Evolutionary conservation across 371 early-diverging fungal species (phyloP).

Genomic region (Syncephalastrum contaminatum): DNA sequence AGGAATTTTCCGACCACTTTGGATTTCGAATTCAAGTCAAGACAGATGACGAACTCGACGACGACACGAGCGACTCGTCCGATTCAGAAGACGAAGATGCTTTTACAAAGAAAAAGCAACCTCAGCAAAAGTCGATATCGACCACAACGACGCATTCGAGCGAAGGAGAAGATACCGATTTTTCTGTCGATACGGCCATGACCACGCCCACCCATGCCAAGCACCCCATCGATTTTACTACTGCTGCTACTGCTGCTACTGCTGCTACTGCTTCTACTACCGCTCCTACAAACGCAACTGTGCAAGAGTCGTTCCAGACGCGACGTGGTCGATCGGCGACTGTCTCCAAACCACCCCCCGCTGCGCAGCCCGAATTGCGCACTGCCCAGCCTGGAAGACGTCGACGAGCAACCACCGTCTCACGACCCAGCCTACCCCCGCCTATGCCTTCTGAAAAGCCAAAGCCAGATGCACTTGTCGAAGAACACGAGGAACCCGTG

Average conservation of each 20-base stretch:
- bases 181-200: conserved; percentile 33
- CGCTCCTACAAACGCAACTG: not conserved
- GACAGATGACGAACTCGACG: conserved; percentile 40
- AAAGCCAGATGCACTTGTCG: no score
- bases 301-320: not conserved
- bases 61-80: conserved; percentile 19
- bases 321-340: conserved; percentile 12
- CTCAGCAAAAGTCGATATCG: conserved; percentile 4
- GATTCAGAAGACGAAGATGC: conserved; percentile 1
- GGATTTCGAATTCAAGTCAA: conserved; percentile 42
- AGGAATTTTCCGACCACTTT: conserved; percentile 43
- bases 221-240: conserved; percentile 1
- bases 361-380: conserved; percentile 1
- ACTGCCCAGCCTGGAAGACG: conserved; percentile 3
- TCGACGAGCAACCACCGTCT: conserved; percentile 18
- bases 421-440: conserved; percentile 4
- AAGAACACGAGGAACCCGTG: no score
- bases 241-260: no score
- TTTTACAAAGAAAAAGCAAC: conserved; percentile 3
- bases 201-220: conserved; percentile 21
- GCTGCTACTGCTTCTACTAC: not conserved
- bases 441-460: no score
- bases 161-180: conserved; percentile 18
- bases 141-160: conserved; percentile 10
- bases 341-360: conserved; percentile 1